Evolutionary conservation across 768 basidiomycete species (phyloP).

Genomic region (Solioccasus polychromus): DNA sequence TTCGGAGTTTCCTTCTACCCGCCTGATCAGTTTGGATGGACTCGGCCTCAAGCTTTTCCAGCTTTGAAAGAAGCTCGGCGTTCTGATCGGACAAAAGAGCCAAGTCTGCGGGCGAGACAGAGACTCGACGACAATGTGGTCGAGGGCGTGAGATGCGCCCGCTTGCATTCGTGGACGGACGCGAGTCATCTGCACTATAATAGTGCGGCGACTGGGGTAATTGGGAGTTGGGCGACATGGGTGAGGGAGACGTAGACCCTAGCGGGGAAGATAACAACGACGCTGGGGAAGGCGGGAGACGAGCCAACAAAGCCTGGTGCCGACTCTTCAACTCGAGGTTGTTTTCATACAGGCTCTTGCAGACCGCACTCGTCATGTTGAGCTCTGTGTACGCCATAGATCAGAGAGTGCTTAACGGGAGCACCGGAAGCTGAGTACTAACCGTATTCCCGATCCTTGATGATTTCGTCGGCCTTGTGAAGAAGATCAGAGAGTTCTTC

Average conservation of each 20-base stretch:
- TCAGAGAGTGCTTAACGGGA: slow-evolving; percentile 7
- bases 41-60: slow-evolving; percentile 74
- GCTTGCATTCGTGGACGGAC: slow-evolving; percentile 17
- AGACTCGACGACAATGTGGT: slow-evolving; percentile 41
- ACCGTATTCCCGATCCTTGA: slow-evolving; percentile 78
- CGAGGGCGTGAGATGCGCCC: slow-evolving; percentile 21
- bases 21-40: slow-evolving; percentile 61
- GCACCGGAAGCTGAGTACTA: slow-evolving; percentile 21
- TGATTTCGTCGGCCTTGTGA: slow-evolving; percentile 68
- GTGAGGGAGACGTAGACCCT: slow-evolving; percentile 20
- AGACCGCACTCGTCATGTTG: slow-evolving; percentile 61
- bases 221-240: slow-evolving; percentile 25
- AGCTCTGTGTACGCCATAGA: slow-evolving; percentile 47
- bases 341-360: slow-evolving; percentile 67
- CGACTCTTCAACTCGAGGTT: slow-evolving; percentile 66
- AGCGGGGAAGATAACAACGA: slow-evolving; percentile 32
- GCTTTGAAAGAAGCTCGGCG: slow-evolving; percentile 69
- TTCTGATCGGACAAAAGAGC: slow-evolving; percentile 79
- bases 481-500: slow-evolving; percentile 72
- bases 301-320: slow-evolving; percentile 68
- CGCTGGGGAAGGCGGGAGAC: slow-evolving; percentile 50
- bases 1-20: slow-evolving; percentile 66
- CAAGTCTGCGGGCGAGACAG: slow-evolving; percentile 67
- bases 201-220: slow-evolving; percentile 34
- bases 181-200: slow-evolving; percentile 29